Base-by-base conservation (phyloP, 352 stramenopile species). In the Hyaloperonospora arabidopsidis region DNA sequence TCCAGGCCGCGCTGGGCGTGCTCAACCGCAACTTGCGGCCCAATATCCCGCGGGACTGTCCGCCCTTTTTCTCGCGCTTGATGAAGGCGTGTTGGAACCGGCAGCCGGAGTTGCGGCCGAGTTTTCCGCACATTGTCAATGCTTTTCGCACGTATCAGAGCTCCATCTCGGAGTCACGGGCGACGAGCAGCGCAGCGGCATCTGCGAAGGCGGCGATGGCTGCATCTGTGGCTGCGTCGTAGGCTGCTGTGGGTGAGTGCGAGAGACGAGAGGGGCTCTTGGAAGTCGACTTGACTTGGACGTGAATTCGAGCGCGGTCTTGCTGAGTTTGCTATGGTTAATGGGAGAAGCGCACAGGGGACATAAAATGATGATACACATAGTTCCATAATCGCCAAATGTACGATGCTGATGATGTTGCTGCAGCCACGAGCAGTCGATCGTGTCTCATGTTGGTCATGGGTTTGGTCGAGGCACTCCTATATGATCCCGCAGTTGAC, bases 61-160 rank as follows among this genome's bases (percentile, higher is more conserved):
- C 74, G 45, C 74, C 74, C 1, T 87, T 87, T 60, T 81, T 87
- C 49, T 77, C 74, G 25, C 65, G 74, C 4, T 58, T 87, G 14
- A 87, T 87, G 76, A 87, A 87, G 55, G 72, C 76, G 4, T 87
- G 76, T 58, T 87, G 76, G 76, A 84, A 82, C 57, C 70, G 76
- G 45, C 76, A 87, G 46, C 76, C 76, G 1, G 76, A 87, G 50
- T 59, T 87, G 49, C 76, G 76, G 41, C 76, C 76, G 28, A 80
- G 67, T 18, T 87, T 87, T 49, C 70, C 73, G 14, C 74, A 87
- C 52, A 87, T 87, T 25, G 72, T 85, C 19, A 84, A 70, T 51
- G 77, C 77, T 2, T 81, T 87, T 52, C 75, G 75, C 29, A 77
- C 71, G 41, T 78, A 81, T 21, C 71, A 81, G 38, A 68, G 59